Percentiles rank a stretch among this genome's conserved stretches.
Evolutionary conservation across 2,329 filamentous ascomycete species (phyloP).

Genomic region (Juglanconis sp.): DNA sequence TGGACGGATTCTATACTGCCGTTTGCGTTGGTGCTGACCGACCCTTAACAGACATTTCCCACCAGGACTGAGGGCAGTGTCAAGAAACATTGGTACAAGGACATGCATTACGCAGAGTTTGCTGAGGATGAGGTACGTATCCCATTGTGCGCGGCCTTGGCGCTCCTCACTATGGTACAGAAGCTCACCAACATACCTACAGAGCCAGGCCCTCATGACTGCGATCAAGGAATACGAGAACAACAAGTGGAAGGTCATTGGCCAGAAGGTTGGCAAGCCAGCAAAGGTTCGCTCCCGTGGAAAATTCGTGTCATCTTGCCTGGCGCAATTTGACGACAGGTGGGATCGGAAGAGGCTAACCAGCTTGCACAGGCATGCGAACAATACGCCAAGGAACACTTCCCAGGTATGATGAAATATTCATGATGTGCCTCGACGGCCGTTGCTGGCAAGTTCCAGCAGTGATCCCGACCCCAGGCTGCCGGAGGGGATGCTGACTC

Average conservation of each 20-base stretch:
- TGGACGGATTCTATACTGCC: background rate
- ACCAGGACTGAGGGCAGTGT: conserved; percentile 93
- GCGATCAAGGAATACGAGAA: conserved; percentile 99
- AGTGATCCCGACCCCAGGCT: background rate
- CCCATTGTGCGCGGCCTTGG: background rate
- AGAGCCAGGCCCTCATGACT: conserved; percentile 77
- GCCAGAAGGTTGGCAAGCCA: conserved; percentile 94
- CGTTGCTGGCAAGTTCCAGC: background rate
- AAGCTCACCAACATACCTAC: conserved; percentile 22
- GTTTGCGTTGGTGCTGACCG: conserved; percentile 14
- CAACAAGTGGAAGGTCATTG: conserved; percentile 98
- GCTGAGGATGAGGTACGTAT: conserved; percentile 85
- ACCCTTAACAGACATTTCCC: conserved; percentile 72
- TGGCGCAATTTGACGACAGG: conserved; percentile 39
- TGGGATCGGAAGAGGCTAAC: conserved; percentile 91
- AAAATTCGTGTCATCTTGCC: too few relatives aligned
- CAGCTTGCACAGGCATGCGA: conserved; percentile 84
- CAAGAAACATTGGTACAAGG: conserved; percentile 99
- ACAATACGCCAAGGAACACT: conserved; percentile 96
- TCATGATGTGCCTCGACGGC: background rate
- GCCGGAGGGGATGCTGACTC: background rate
- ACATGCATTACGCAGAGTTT: conserved; percentile 99
- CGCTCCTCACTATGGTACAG: background rate
- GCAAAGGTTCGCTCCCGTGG: conserved; percentile 66
- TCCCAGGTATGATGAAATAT: conserved; percentile 46